These are phyloP conservation scores for Gynandropsis gynandra DNA, from an alignment of 345 rosid genomes.

Conservation along the genomic window DNA sequence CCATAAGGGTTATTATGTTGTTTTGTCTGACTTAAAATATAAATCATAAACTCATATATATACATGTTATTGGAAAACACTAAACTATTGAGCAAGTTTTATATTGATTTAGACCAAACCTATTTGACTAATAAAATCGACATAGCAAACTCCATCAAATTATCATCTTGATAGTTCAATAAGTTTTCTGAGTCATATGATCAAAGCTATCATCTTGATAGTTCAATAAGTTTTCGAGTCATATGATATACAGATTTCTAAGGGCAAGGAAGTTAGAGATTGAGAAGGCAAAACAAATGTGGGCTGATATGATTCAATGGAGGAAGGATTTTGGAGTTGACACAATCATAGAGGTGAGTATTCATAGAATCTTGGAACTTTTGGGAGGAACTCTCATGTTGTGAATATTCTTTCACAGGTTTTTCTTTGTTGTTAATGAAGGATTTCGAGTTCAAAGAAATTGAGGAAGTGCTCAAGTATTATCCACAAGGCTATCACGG, in stretches of 20 bases:
- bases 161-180: too few species aligned
- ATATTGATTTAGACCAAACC: too few species aligned
- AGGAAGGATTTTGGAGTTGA: conserved; percentile 79
- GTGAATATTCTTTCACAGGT: not conserved
- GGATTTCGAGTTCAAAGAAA: conserved; percentile 91
- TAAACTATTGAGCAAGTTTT: too few species aligned
- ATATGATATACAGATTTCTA: conserved; percentile 47
- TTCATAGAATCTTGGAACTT: conserved; percentile 10
- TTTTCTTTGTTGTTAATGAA: conserved; percentile 9
- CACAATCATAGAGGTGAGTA: conserved; percentile 63
- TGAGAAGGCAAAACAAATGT: conserved; percentile 95
- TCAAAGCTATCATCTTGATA: not conserved
- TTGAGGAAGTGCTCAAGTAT: conserved; percentile 63
- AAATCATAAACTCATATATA: too few species aligned
- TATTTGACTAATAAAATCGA: too few species aligned
- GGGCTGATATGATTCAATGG: conserved; percentile 98
- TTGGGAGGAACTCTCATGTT: not conserved
- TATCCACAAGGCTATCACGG: conserved; percentile 98
- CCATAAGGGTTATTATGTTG: too few species aligned
- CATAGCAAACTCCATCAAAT: too few species aligned
- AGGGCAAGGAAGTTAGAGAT: conserved; percentile 87
- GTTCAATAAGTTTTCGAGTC: too few species aligned
- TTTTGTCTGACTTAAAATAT: too few species aligned
- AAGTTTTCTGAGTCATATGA: too few species aligned
- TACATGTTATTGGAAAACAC: too few species aligned